These are phyloP conservation scores for Rhodofomes roseus DNA, from an alignment of 1,284 basidiomycete genomes.

Conservation along the genomic window DNA sequence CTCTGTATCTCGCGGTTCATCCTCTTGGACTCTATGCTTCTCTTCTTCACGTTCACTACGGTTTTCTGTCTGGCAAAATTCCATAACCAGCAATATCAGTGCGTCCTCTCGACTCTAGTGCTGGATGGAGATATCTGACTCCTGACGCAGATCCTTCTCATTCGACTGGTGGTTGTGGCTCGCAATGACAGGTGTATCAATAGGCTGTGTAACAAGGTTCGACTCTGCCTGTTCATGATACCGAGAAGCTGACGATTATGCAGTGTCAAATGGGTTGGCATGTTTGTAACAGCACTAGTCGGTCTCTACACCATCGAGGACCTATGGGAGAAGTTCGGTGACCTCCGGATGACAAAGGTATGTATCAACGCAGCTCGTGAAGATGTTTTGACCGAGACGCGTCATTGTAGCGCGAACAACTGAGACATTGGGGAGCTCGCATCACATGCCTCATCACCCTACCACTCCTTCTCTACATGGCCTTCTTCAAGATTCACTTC, in stretches of 20 bases:
- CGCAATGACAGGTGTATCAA: constrained; percentile 84
- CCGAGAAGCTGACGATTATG: neutral
- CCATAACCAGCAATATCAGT: constrained; percentile 94
- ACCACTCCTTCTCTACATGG: constrained; percentile 90
- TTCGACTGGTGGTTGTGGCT: constrained; percentile 98
- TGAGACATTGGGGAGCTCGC: constrained; percentile 89
- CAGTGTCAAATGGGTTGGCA: constrained; percentile 95
- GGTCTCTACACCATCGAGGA: constrained; percentile 97
- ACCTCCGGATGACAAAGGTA: constrained; percentile 87
- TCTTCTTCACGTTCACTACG: constrained; percentile 98
- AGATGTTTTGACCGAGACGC: neutral
- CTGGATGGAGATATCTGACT: neutral
- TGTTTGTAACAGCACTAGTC: constrained; percentile 93
- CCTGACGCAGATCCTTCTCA: constrained; percentile 70
- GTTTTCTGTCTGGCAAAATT: constrained; percentile 95
- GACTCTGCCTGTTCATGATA: constrained; percentile 6
- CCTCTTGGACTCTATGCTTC: constrained; percentile 94
- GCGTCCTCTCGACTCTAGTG: constrained; percentile 27
- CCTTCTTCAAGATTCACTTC: constrained; percentile 96
- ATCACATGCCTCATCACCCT: constrained; percentile 85
- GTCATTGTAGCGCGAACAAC: constrained; percentile 67
- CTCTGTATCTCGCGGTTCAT: constrained; percentile 96
- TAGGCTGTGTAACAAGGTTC: constrained; percentile 92
- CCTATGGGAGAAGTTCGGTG: constrained; percentile 98
- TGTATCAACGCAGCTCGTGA: constrained; percentile 29